phyloP scores from a whole-genome alignment of 768 basidiomycete genomes.

The Pulveroboletus sp. region DNA sequence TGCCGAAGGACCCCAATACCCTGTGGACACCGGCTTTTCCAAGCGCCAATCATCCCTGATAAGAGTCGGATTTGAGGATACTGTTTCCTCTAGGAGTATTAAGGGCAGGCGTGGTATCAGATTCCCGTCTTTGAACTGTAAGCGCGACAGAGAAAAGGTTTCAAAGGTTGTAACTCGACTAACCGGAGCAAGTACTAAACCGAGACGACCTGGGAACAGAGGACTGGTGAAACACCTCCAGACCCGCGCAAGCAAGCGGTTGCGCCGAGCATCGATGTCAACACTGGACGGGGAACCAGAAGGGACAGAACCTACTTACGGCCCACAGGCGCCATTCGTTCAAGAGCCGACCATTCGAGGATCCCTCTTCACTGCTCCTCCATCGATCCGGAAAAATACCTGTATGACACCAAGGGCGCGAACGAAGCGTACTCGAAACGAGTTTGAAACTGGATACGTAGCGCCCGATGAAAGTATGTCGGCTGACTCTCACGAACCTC shows the following conservation, averaged over 20 bases:
- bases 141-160: neutral
- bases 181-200: neutral
- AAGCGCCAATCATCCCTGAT: neutral
- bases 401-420: neutral
- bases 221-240: neutral
- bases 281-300: neutral
- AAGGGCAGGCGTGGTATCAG: neutral
- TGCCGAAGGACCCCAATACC: neutral
- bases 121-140: neutral
- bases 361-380: neutral
- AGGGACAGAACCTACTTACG: neutral
- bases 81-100: neutral
- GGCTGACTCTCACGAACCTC: conserved; percentile 2
- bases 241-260: conserved; percentile 9
- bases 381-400: neutral
- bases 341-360: neutral
- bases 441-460: conserved; percentile 14
- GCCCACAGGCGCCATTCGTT: neutral
- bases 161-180: neutral
- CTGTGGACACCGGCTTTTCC: neutral
- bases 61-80: neutral
- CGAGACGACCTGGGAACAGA: neutral
- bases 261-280: conserved; percentile 8
- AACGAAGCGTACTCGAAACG: conserved; percentile 19
- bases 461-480: neutral